Evolutionary conservation across 2,329 filamentous ascomycete species (phyloP), one percentile per base, ranked within the genome.

Genomic region (Zelopaecilomyces penicillatus): DNA sequence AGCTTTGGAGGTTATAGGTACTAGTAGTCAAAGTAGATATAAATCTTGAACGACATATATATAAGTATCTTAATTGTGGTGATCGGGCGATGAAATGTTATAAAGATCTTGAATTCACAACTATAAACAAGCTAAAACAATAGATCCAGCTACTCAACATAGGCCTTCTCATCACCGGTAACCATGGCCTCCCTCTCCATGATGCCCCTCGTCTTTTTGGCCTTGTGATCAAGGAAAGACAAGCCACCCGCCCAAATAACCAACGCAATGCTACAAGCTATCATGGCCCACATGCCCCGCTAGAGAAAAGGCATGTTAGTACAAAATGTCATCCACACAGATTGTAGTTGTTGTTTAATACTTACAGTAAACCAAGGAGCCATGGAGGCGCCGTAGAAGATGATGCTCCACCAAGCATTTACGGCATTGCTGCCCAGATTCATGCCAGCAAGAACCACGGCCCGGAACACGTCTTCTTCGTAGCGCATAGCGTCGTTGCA

Each of bases 271-370:
- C 72, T 79, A 6, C 71, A 70, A 2, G 70, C 80, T 55, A 86
- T 82, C 82, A 85, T 85, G 3, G 82, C 81, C 73, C 77, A 85
- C 81, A 85, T 83, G n/a, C 82, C 82, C 46, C 71, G 70, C 70
- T 80, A 48, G 4, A 29, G 27, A 9, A 19, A 19, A 19, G 19
- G 19, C 2, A 19, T 19, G 19, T 19, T 19, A 3, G 44, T 34
- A 11, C 28, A 33, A 10, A 35, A 35, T 27, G 36, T 53, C 33
- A 53, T 5, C n/a, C 19, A 19, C 19, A 19, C 19, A 19, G 19
- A 19, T 2, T 10, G 26, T 46, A 1, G 42, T 38, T 12, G 9
- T 10, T 4, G 12, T 31, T 5, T 46, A 36, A 4, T 8, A 65
- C 75, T 68, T 58, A 78, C 76, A 34, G 61, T 78, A 49, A 85